Conservation (phyloP, 495 filamentous ascomycete genomes). For the Lentithecium fluviatile region DNA sequence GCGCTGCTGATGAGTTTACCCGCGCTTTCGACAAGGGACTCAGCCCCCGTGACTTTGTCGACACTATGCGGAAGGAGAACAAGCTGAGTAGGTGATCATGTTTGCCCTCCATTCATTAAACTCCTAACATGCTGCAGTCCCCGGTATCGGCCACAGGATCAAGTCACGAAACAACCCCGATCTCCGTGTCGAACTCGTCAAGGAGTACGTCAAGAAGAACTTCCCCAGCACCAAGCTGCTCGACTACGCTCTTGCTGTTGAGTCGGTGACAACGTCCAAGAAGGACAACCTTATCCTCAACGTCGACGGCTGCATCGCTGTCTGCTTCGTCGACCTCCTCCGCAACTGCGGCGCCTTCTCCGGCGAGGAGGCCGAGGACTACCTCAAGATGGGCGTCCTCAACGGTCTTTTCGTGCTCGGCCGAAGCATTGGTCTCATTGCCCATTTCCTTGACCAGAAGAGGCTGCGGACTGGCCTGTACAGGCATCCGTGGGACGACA, state of each 20-base stretch:
- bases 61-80: constrained; percentile 98
- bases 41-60: constrained; percentile 97
- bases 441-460: constrained; percentile 99
- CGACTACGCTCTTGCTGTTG: constrained; percentile 96
- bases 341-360: constrained; percentile 97
- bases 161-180: constrained; percentile 99
- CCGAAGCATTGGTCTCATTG: constrained; percentile 95
- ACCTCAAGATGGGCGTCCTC: constrained; percentile 90
- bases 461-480: constrained; percentile 95
- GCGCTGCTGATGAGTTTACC: constrained; percentile 97
- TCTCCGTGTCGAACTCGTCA: constrained; percentile 98
- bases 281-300: constrained; percentile 99
- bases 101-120: not conserved
- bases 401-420: constrained; percentile 99
- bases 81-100: constrained; percentile 75
- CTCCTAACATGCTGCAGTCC: constrained; percentile 57
- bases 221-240: constrained; percentile 96
- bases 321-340: constrained; percentile 97
- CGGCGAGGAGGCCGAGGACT: constrained; percentile 77
- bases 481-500: constrained; percentile 88
- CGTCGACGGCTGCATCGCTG: constrained; percentile 95
- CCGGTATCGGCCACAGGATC: constrained; percentile 97
- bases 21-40: constrained; percentile 97
- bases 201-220: constrained; percentile 95
- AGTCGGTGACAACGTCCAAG: constrained; percentile 97